phyloP scores from a whole-genome alignment of 495 filamentous ascomycete genomes.

The Neurospora pannonica region DNA sequence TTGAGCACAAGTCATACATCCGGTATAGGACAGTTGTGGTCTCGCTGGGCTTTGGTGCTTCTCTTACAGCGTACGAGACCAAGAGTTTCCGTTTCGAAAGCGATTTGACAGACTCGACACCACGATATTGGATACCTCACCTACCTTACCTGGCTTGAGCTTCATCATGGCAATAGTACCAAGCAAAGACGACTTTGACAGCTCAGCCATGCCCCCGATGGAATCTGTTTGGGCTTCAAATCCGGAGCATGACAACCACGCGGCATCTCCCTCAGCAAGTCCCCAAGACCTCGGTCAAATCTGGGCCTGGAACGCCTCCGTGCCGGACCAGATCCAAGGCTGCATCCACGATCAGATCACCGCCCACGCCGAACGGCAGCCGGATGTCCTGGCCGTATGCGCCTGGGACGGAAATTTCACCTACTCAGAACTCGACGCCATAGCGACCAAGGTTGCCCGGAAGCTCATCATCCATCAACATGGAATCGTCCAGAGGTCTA shows the following conservation, averaged over 20 bases:
- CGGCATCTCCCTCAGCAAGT: background rate
- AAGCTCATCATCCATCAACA: slow-evolving; percentile 23
- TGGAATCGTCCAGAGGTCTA: slow-evolving; percentile 40
- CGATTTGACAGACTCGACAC: background rate
- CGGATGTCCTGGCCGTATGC: slow-evolving; percentile 13
- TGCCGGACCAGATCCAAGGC: slow-evolving; percentile 8
- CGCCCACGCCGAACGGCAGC: slow-evolving; percentile 6
- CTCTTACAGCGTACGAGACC: background rate
- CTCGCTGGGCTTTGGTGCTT: background rate
- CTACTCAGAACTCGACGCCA: slow-evolving; percentile 37
- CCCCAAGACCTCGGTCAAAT: slow-evolving; percentile 2
- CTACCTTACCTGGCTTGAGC: background rate
- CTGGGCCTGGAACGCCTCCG: slow-evolving; percentile 10
- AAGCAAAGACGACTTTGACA: background rate
- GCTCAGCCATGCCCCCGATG: background rate
- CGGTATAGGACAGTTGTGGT: background rate
- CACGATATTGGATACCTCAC: background rate
- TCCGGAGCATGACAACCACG: background rate
- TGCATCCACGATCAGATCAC: slow-evolving; percentile 21
- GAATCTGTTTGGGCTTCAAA: background rate
- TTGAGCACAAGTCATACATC: background rate
- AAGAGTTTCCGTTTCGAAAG: no score
- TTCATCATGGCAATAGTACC: background rate
- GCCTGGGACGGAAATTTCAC: slow-evolving; percentile 49
- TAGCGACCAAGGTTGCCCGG: slow-evolving; percentile 35